Base-by-base conservation (phyloP, 305 asterid genomes). In the Fraxinus latifolia region DNA sequence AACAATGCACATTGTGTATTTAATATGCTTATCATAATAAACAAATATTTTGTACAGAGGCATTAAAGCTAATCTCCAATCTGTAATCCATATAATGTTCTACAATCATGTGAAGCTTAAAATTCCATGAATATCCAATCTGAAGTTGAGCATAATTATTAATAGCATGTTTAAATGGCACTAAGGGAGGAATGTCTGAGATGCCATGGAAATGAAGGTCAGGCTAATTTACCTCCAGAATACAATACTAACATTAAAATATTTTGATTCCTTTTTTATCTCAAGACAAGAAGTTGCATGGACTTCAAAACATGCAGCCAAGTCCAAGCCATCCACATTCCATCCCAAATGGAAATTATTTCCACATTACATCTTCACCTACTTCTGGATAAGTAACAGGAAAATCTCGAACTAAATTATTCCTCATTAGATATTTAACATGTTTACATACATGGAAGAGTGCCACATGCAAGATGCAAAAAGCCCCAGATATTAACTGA, bases 1-100 rank as follows among this genome's bases (percentile, higher is more conserved):
- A 81, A 70, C 32, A 79, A 77, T 73, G 78, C 79, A 84, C 79
- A 83, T 81, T 42, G 21, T 68, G 39, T 17, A 33, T 33, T 70
- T 9, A 55, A 31, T 70, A 29, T 27, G 36, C 36, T 68, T 68
- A 68, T 68, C 37, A 29, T 27, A 29, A 0, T 65, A 25, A 25
- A 50, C 72, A 23, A 21, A 65, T 25, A 25, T 67, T 67, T 11
- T 67, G 36, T 31, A 70, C 31, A 31, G 75, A 31, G 11, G 75
- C 23, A 70, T 70, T 31, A 70, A 31, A 3, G 11, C 42, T 70
- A 5, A 23, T 29, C 75, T 70, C 23, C 75, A 70, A 70, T 29
- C 34, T 31, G 23, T 31, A 29, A 31, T 31, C 21, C 75, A 70
- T 70, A 70, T 0, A 70, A 14, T 19, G 1, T 70, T 70, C 75